Evolutionary conservation across 768 basidiomycete genomes (phyloP).

Genomic region (Leucosporidium creatinivorum): DNA sequence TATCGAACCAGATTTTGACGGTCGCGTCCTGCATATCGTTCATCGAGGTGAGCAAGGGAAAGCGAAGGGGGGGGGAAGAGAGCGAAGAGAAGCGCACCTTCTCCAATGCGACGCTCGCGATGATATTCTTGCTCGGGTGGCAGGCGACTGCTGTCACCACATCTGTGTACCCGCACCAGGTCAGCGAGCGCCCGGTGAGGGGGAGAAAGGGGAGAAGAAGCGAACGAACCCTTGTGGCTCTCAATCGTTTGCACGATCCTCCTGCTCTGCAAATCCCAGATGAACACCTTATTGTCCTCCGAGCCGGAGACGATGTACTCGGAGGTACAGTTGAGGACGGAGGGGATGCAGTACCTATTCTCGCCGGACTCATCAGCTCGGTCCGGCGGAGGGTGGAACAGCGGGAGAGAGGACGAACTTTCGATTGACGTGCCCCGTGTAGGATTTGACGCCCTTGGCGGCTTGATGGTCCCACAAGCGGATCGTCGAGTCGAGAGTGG

Average conservation of each 20-base stretch:
- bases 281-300: constrained; percentile 77
- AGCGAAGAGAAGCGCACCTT: constrained; percentile 21
- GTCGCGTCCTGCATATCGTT: constrained; percentile 4
- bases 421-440: constrained; percentile 75
- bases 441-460: constrained; percentile 86
- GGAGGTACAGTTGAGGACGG: constrained; percentile 33
- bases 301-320: constrained; percentile 78
- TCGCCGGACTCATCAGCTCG: constrained; percentile 44
- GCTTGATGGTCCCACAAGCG: constrained; percentile 91
- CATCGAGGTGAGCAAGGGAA: not conserved
- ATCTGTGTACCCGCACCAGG: not conserved
- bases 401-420: constrained; percentile 62
- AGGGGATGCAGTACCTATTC: constrained; percentile 34
- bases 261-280: constrained; percentile 83
- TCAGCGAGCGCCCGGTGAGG: too few species aligned
- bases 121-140: constrained; percentile 14
- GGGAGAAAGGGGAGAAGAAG: too few species aligned
- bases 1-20: not conserved
- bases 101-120: constrained; percentile 23
- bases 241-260: constrained; percentile 57
- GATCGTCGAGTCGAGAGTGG: constrained; percentile 90
- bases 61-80: too few species aligned
- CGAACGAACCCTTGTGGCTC: constrained; percentile 63
- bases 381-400: not conserved
- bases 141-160: constrained; percentile 18